phyloP scores from a whole-genome alignment of 2,329 filamentous ascomycete species.

The Epichloe aotearoae region DNA sequence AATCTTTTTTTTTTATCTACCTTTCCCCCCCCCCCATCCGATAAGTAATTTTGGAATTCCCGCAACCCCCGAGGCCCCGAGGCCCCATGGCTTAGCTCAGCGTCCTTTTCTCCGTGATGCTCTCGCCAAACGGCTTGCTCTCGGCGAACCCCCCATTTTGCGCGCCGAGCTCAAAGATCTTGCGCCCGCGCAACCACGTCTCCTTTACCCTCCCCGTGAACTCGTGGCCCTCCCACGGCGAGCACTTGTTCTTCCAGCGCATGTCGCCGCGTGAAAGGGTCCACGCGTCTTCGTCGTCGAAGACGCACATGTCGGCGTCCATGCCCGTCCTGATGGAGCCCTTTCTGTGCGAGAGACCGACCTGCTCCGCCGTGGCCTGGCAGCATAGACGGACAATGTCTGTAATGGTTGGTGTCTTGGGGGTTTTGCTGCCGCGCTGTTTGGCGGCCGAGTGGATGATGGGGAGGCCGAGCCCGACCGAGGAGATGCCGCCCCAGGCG shows the following conservation, averaged over 20 bases:
- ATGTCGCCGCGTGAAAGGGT: conserved; percentile 63
- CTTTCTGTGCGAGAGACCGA: conserved; percentile 70
- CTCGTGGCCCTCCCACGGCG: conserved; percentile 71
- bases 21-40: too few species aligned
- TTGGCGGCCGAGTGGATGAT: conserved; percentile 74
- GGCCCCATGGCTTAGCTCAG: too few species aligned
- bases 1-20: too few species aligned
- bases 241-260: conserved; percentile 90
- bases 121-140: conserved; percentile 33
- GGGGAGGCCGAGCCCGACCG: conserved; percentile 80
- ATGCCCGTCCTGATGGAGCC: conserved; percentile 64
- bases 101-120: conserved; percentile 47
- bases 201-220: conserved; percentile 69
- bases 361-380: conserved; percentile 74
- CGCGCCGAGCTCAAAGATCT: conserved; percentile 58
- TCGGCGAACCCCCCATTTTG: conserved; percentile 38
- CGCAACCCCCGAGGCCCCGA: too few species aligned
- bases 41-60: too few species aligned
- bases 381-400: conserved; percentile 81
- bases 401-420: conserved; percentile 40
- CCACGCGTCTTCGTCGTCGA: conserved; percentile 75
- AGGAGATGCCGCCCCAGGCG: conserved; percentile 93
- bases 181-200: conserved; percentile 71
- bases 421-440: conserved; percentile 40
- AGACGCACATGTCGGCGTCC: conserved; percentile 82